Evolutionary conservation across 2,329 filamentous ascomycete species (phyloP), one percentile per base, ranked within the genome.

Genomic region (Thelonectria olida): DNA sequence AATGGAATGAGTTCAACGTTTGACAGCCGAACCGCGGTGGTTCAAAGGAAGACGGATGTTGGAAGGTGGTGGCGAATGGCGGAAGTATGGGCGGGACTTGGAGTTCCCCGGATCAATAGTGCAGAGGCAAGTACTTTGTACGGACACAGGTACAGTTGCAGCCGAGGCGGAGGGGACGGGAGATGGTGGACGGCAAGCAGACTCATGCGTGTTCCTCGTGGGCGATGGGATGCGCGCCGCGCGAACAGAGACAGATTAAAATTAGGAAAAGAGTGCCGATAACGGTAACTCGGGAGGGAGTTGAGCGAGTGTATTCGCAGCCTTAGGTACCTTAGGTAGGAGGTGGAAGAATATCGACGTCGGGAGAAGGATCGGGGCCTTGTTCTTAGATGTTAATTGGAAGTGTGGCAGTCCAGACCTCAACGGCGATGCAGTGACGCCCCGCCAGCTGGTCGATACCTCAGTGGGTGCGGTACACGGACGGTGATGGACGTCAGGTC

Each of bases 271-370:
- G 31, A 34, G 15, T 9, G 38, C 17, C 38, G 34, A n/a, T n/a
- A 15, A 39, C 20, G 39, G 19, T 9, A 23, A 22, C 8, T 10
- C 12, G 31, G 31, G 31, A 34, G 15, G 31, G 12, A 34, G 15
- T 34, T 34, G 31, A 34, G 12, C 13, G 31, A 10, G 31, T n/a
- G n/a, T n/a, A n/a, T n/a, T n/a, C n/a, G 8, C 31, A 34, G 31
- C 31, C 31, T 34, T 10, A 34, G n/a, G n/a, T n/a, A n/a, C n/a
- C n/a, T n/a, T n/a, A n/a, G n/a, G n/a, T n/a, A n/a, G n/a, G 25
- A 31, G 44, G 56, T 71, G 62, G 68, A 71, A 71, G 58, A 51
- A 27, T 22, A 66, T 67, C 58, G 68, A 70, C 58, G 58, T 25
- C 65, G 67, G 63, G 54, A 67, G 64, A 69, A 68, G 49, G 62